Base-by-base conservation (phyloP, 805 yeast genomes). In the Jamesozyma gamospora region DNA sequence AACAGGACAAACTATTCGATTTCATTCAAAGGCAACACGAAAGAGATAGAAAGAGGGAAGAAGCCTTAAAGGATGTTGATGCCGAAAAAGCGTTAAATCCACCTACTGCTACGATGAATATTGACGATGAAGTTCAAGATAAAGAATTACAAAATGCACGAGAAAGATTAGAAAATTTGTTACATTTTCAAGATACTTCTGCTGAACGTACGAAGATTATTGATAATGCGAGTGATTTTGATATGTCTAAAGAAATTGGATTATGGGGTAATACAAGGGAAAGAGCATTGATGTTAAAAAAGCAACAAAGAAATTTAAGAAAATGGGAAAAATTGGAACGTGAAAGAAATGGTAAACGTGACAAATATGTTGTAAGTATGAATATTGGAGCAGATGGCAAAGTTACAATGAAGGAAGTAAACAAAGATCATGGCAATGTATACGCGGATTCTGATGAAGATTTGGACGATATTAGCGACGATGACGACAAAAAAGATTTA, bases 161-260 rank as follows among this genome's bases (percentile, higher is more conserved):
- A 49, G 75, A 74, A 34, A 66, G 88, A 37, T 64, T 92, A 36
- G 83, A 84, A 26, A 80, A 75, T 26, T 63, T 92, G 35, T 65
- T 92, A 33, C 72, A 77, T 45, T 92, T 79, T 58, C 98, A 92
- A 58, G 84, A 75, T 2, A 77, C 88, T 14, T 83, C 94, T 6
- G 84, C 88, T 1, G 94, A 86, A 57, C 70, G 99, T 56, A 92
- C 98, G 0, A 77, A 75, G 49, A 86, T 92, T 46, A 88, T 94
- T 30, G 99, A 92, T 56, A 80, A 85, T 55, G 96, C 94, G 0
- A 76, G 94, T 4, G 98, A 92, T 56, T 60, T 79, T 40, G 65
- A 71, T 13, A 63, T 69, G 28, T 75, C 85, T 0, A 65, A 66
- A 2, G 62, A 71, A 1, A 70, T 68, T 26, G 80, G 75, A 48